Evolutionary conservation across 176 grass and related monocot species (phyloP).

Genomic region (Ampelocalamus luodianensis): DNA sequence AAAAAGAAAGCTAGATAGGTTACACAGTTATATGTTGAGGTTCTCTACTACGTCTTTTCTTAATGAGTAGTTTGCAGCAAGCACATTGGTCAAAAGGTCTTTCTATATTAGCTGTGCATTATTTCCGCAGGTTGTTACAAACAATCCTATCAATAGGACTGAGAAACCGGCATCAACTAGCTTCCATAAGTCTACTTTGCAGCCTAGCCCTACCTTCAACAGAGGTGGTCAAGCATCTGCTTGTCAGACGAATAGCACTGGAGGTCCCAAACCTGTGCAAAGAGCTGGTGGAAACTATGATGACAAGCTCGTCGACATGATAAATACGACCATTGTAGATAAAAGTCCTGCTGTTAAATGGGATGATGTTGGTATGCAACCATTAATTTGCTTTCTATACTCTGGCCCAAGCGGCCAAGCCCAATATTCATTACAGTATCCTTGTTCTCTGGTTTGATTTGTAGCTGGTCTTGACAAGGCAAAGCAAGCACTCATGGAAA

Average conservation of each 20-base stretch:
- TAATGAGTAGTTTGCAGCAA: background rate
- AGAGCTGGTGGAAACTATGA: conserved; percentile 54
- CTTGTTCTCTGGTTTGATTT: conserved; percentile 32
- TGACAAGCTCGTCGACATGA: conserved; percentile 83
- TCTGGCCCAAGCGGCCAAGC: conserved; percentile 40
- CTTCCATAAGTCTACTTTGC: conserved; percentile 37
- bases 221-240: conserved; percentile 48
- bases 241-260: conserved; percentile 42
- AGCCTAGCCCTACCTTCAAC: conserved; percentile 50
- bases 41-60: background rate
- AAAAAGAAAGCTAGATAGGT: background rate
- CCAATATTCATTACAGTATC: conserved; percentile 10
- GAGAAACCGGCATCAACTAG: conserved; percentile 24
- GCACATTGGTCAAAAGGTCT: background rate
- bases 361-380: conserved; percentile 90
- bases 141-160: conserved; percentile 44
- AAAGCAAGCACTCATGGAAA: conserved; percentile 99
- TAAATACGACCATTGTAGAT: conserved; percentile 91
- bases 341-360: conserved; percentile 90
- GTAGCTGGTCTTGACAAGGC: conserved; percentile 96
- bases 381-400: background rate
- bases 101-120: background rate
- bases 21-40: background rate
- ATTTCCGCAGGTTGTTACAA: conserved; percentile 44
- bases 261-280: conserved; percentile 54